These are phyloP conservation scores for Solanum hybrid DNA, from an alignment of 305 asterid species.

Conservation along the genomic window DNA sequence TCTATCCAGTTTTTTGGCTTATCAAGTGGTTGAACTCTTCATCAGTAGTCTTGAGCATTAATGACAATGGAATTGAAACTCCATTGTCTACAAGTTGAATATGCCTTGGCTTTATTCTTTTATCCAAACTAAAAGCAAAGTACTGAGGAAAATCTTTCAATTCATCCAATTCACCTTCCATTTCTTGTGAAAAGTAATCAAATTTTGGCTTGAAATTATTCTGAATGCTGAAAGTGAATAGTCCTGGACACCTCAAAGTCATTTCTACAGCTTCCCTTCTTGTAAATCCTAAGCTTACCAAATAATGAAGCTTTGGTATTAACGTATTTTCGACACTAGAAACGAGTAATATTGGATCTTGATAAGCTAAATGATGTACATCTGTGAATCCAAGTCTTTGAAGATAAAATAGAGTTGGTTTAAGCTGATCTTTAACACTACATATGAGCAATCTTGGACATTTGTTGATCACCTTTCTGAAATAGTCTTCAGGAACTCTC, in stretches of 20 bases:
- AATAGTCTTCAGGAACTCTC: constrained; percentile 47
- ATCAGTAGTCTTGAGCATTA: constrained; percentile 58
- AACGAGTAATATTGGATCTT: constrained; percentile 62
- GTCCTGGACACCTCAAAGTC: constrained; percentile 73
- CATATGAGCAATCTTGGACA: constrained; percentile 62
- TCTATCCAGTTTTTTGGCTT: neutral
- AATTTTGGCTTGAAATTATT: constrained; percentile 79
- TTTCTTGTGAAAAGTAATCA: constrained; percentile 46
- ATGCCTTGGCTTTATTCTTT: constrained; percentile 61
- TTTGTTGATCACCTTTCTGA: constrained; percentile 58
- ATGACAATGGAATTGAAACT: constrained; percentile 35
- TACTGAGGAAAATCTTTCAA: constrained; percentile 75
- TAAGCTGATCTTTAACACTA: constrained; percentile 61
- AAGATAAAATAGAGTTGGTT: constrained; percentile 72
- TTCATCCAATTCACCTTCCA: constrained; percentile 57
- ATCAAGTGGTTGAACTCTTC: constrained; percentile 48
- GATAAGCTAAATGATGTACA: constrained; percentile 47
- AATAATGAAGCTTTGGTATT: constrained; percentile 56
- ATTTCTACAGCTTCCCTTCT: constrained; percentile 47
- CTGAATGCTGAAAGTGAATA: constrained; percentile 74
- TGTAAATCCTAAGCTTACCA: constrained; percentile 49
- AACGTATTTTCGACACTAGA: constrained; percentile 75
- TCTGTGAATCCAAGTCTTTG: constrained; percentile 59
- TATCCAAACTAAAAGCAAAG: constrained; percentile 80
- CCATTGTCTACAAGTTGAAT: constrained; percentile 37